Evolutionary conservation across 805 yeast genomes (phyloP), one percentile per base, ranked within the genome.

Genomic region (Hyphopichia homilentoma): DNA sequence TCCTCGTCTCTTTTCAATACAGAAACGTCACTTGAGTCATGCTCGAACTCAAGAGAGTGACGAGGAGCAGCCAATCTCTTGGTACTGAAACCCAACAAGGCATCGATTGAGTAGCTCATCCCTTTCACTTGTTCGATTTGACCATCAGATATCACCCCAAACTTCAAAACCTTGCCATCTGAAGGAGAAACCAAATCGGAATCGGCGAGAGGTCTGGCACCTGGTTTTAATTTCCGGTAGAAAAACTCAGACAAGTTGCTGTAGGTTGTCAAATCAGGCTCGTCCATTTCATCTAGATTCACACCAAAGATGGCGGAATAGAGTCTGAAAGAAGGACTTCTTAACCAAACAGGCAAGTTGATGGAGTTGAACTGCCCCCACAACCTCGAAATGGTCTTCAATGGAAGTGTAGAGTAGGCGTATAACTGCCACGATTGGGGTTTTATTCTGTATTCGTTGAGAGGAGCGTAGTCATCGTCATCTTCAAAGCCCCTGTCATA

Each of bases 81-180:
- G 8, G 69, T 57, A 6, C 68, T 61, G 30, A 75, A 70, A 4
- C 99, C 99, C 28, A 93, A 69, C 34, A 93, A 74, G 7, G 94
- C 89, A 44, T 85, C 90, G 11, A 93, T 73, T 2, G 95, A 81
- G 57, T 93, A 93, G 1, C 94, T 86, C 77, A 93, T 77, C 6
- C 98, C 98, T 62, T 93, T 93, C 25, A 93, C 97, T 58, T 90
- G 97, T 57, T 93, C 97, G 39, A 93, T 87, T 44, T 84, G 85
- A 21, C 96, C 96, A 45, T 82, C 73, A 33, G 77, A 78, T 24
- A 85, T 77, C 19, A 76, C 67, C 16, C 99, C 99, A 38, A 86
- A 74, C 47, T 86, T 89, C 38, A 93, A 65, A 12, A 93, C 82
- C 43, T 75, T 81, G 15, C 99, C 99, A 59, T 93, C 99, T 36